These are phyloP conservation scores for Fusarium sp. DNA, from an alignment of 2,329 filamentous ascomycete species.

Conservation along the genomic window DNA sequence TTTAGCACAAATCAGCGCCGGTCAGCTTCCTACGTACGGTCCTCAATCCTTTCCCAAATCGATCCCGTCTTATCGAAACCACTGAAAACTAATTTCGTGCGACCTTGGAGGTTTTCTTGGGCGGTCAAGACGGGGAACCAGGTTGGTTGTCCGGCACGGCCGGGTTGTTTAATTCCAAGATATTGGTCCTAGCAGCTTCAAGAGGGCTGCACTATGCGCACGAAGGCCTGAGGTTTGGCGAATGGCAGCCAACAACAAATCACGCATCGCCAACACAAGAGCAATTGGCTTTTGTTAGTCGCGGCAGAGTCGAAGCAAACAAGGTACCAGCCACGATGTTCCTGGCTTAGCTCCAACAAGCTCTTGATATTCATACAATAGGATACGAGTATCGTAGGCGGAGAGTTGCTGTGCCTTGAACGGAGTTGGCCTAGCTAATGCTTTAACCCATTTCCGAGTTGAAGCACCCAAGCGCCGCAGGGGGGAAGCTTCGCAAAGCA, in stretches of 20 bases:
- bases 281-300: slow-evolving; percentile 38
- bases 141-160: slow-evolving; percentile 23
- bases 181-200: slow-evolving; percentile 17
- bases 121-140: slow-evolving; percentile 40
- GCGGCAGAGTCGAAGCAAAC: slow-evolving; percentile 5
- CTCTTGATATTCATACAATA: slow-evolving; percentile 6
- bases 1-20: slow-evolving; percentile 5
- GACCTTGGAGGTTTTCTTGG: slow-evolving; percentile 26
- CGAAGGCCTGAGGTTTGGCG: neutral
- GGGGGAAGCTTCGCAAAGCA: slow-evolving; percentile 28
- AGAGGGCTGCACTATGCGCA: slow-evolving; percentile 3
- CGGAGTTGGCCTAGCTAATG: slow-evolving; percentile 30
- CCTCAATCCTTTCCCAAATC: slow-evolving; percentile 4
- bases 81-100: neutral
- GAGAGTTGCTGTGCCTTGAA: slow-evolving; percentile 20
- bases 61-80: slow-evolving; percentile 2
- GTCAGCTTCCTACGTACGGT: neutral
- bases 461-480: slow-evolving; percentile 20
- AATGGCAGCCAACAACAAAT: slow-evolving; percentile 36
- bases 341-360: slow-evolving; percentile 31
- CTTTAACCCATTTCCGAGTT: slow-evolving; percentile 17
- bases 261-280: slow-evolving; percentile 26
- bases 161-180: slow-evolving; percentile 30
- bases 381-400: slow-evolving; percentile 11
- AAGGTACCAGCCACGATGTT: slow-evolving; percentile 29